A percentile compares a stretch with the other conserved stretches of the same genome.
Conservation (phyloP, 768 basidiomycete genomes). For the Lentinula sp. region DNA sequence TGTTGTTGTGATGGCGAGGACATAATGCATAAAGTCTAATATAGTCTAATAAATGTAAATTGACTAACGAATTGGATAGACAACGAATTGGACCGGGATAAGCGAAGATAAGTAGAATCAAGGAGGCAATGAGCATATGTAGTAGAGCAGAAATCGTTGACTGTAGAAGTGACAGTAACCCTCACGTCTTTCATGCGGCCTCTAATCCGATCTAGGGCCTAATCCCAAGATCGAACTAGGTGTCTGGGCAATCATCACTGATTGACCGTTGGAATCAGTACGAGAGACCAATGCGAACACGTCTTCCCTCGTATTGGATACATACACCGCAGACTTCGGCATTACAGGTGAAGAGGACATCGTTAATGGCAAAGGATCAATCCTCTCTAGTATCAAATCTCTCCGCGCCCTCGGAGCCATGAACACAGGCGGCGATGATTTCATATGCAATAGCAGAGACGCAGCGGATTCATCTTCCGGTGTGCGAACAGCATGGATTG, state of each 20-base stretch:
- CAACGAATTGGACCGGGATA: too few species aligned
- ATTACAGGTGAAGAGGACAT: background rate
- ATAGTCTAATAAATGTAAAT: too few species aligned
- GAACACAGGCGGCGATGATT: slow-evolving; percentile 33
- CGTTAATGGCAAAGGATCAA: background rate
- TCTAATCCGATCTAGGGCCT: background rate
- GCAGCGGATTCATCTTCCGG: slow-evolving; percentile 71
- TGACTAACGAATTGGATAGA: too few species aligned
- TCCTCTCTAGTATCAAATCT: background rate
- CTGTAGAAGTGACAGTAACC: too few species aligned
- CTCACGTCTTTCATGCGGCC: background rate
- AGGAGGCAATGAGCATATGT: too few species aligned
- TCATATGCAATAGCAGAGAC: slow-evolving; percentile 60
- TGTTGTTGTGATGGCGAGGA: too few species aligned
- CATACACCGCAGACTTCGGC: background rate
- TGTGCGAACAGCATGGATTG: slow-evolving; percentile 25
- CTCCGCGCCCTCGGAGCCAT: background rate
- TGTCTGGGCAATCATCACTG: slow-evolving; percentile 18
- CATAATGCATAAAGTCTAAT: too few species aligned
- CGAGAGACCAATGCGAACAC: background rate
- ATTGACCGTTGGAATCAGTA: background rate
- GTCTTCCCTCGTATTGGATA: background rate
- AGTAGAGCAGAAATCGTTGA: too few species aligned
- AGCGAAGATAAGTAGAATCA: too few species aligned
- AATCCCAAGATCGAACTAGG: slow-evolving; percentile 25